These are phyloP conservation scores for Claviceps sp. DNA, from an alignment of 2,329 filamentous ascomycete genomes.

Conservation along the genomic window DNA sequence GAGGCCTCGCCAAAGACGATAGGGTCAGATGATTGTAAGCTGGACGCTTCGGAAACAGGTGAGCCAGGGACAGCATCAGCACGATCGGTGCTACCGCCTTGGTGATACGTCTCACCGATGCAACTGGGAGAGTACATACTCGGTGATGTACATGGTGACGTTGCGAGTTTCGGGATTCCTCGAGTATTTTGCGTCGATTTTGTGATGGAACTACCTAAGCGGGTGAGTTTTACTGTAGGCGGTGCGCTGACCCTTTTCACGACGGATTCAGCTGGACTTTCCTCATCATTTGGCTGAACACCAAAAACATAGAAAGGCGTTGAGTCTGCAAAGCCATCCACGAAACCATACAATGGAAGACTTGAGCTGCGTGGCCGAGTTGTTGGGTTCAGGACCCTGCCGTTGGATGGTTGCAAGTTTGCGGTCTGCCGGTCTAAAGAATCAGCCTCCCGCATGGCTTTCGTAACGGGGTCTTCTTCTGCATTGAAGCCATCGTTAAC, in stretches of 20 bases:
- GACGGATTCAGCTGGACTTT: slow-evolving; percentile 10
- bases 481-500: slow-evolving; percentile 27
- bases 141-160: slow-evolving; percentile 11
- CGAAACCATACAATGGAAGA: slow-evolving; percentile 31
- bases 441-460: slow-evolving; percentile 46
- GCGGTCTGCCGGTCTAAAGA: slow-evolving; percentile 42
- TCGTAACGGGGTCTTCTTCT: slow-evolving; percentile 34
- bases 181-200: slow-evolving; percentile 14
- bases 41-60: slow-evolving; percentile 21
- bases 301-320: slow-evolving; percentile 38
- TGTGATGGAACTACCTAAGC: slow-evolving; percentile 9
- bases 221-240: slow-evolving; percentile 15
- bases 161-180: slow-evolving; percentile 4
- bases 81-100: slow-evolving; percentile 8
- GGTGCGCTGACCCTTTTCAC: slow-evolving; percentile 8
- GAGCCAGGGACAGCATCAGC: slow-evolving; percentile 15
- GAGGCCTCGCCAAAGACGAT: slow-evolving; percentile 28
- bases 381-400: slow-evolving; percentile 31
- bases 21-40: slow-evolving; percentile 21
- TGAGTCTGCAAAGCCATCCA: slow-evolving; percentile 28
- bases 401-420: slow-evolving; percentile 34
- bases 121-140: slow-evolving; percentile 19
- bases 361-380: slow-evolving; percentile 34
- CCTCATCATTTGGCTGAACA: slow-evolving; percentile 14
- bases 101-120: slow-evolving; percentile 19